Evolutionary conservation across 805 yeast species (phyloP).

Genomic region (Vanderwaltozyma tropicalis): DNA sequence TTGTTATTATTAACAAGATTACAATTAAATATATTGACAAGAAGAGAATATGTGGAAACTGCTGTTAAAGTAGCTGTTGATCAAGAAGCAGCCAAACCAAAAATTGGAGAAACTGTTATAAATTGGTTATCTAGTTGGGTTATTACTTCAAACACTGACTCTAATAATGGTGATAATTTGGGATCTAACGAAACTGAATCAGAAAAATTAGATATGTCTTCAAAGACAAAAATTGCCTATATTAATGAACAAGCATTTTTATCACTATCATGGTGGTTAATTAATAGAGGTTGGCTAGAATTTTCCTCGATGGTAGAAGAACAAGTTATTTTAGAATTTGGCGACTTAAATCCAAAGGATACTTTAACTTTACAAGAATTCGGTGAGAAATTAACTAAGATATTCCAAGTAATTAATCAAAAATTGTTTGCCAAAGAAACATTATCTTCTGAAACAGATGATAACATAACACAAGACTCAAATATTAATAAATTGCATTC

Average conservation of each 20-base stretch:
- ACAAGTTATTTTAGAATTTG: conserved; percentile 52
- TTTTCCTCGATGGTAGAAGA: conserved; percentile 43
- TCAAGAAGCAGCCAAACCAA: conserved; percentile 29
- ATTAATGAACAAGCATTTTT: conserved; percentile 70
- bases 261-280: conserved; percentile 87
- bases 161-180: background rate
- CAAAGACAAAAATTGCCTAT: conserved; percentile 24
- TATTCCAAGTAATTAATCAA: conserved; percentile 20
- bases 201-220: background rate
- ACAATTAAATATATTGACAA: conserved; percentile 80
- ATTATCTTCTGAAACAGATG: background rate
- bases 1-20: conserved; percentile 70
- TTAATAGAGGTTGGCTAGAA: conserved; percentile 73
- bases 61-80: conserved; percentile 54
- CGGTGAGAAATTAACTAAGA: conserved; percentile 32
- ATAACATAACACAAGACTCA: background rate
- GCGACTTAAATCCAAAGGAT: conserved; percentile 57
- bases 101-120: background rate
- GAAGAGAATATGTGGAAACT: conserved; percentile 73
- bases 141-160: background rate
- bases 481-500: background rate
- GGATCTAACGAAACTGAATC: background rate
- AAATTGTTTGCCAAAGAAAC: conserved; percentile 28
- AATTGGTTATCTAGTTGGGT: conserved; percentile 3
- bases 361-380: conserved; percentile 59